Evolutionary conservation across 2,329 filamentous ascomycete species (phyloP), one percentile per base, ranked within the genome.

Genomic region (Akanthomyces muscarius): DNA sequence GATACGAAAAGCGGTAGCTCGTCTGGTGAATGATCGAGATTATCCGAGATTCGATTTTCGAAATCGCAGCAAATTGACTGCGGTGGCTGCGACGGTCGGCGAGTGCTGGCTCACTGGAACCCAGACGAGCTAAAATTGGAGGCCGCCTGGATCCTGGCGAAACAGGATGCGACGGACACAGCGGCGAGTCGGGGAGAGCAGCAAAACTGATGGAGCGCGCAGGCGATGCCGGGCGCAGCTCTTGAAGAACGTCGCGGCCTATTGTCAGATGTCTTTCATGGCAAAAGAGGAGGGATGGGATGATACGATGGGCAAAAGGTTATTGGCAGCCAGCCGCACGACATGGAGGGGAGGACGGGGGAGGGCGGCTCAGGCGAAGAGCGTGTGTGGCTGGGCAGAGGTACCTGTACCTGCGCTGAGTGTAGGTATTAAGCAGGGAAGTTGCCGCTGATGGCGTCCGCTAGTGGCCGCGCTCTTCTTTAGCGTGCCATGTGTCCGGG

Each of bases 121-220:
- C 56, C 13, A 57, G 51, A 42, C 21, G 33, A 53, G 57, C 47
- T 61, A 59, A 60, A 61, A 61, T 45, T 53, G 57, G 57, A 61
- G 57, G 57, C 57, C 57, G 57, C 57, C 57, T 52, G 38, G 23
- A 51, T 41, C 42, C 55, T 58, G 21, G 28, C 38, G 42, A 25
- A 58, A 23, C 23, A 23, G 33, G 51, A 44, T 61, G 57, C 57
- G 48, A 53, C 57, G 57, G 48, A 18, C 5, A n/a, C 14, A 21
- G 47, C 51, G 54, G 8, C 33, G n/a, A 61, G 48, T 14, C 30
- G 21, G 21, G 10, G 21, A 23, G 21, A 52, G 25, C 36, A 23
- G 10, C 36, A 6, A 44, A 11, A 18, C 6, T 10, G 36, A 52
- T 14, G 30, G 23, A 45, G 38, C 36, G 50, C 38, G 57, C 47